Percentiles rank a stretch among this genome's conserved stretches.
phyloP scores from a whole-genome alignment of 805 yeast genomes.

The Starmerella apis region DNA sequence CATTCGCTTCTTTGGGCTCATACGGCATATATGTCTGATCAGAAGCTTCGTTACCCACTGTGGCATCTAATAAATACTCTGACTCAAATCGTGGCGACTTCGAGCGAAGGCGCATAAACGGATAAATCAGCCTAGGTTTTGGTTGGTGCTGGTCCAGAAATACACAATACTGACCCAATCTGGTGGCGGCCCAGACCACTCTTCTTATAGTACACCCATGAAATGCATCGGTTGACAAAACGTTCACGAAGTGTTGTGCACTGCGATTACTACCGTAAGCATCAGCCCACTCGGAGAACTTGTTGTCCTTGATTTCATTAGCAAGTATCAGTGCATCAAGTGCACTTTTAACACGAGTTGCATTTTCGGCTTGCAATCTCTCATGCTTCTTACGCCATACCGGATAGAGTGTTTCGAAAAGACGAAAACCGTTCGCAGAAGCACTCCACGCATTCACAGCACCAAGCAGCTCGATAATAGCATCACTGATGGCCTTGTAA shows the following conservation, averaged over 20 bases:
- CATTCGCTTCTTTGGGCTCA: slow-evolving; percentile 7
- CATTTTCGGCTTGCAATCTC: neutral
- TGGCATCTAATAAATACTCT: slow-evolving; percentile 5
- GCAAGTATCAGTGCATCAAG: neutral
- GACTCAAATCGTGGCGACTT: slow-evolving; percentile 12
- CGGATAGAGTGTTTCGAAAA: slow-evolving; percentile 16
- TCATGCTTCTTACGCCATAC: slow-evolving; percentile 5
- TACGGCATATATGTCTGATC: slow-evolving; percentile 3
- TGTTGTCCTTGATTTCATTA: neutral
- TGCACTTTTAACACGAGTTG: neutral
- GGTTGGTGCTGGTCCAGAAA: slow-evolving; percentile 8
- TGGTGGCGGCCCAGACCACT: neutral
- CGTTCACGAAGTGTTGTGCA: slow-evolving; percentile 5
- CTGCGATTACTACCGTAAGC: neutral
- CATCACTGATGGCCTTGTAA: slow-evolving; percentile 11
- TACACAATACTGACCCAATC: slow-evolving; percentile 10
- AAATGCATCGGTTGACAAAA: slow-evolving; percentile 10
- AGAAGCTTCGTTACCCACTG: neutral
- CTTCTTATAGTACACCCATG: slow-evolving; percentile 6
- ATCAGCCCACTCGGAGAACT: slow-evolving; percentile 3
- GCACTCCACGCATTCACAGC: slow-evolving; percentile 21
- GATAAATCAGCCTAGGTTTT: slow-evolving; percentile 3
- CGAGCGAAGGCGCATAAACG: slow-evolving; percentile 10
- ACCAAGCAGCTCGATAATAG: slow-evolving; percentile 10
- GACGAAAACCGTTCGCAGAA: slow-evolving; percentile 24